Percentiles rank a stretch among this genome's conserved stretches.
Evolutionary conservation across 768 basidiomycete species (phyloP).

Genomic region (Strobilomyces dryophilus): DNA sequence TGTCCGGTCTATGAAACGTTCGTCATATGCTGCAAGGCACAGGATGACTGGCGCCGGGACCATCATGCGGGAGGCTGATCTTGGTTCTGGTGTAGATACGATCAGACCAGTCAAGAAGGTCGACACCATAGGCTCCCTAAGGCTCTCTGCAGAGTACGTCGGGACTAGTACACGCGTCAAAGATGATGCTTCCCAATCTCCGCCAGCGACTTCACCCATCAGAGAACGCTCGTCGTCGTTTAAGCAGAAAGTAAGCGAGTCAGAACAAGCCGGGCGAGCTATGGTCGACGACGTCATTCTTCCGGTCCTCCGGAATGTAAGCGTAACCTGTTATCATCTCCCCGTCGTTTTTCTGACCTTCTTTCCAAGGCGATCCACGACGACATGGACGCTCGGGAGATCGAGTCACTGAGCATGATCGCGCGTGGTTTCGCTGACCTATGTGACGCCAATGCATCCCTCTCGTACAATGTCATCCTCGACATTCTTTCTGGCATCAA

Average conservation of each 20-base stretch:
- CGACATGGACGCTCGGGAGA: slow-evolving; percentile 85
- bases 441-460: slow-evolving; percentile 73
- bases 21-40: slow-evolving; percentile 76
- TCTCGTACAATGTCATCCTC: slow-evolving; percentile 84
- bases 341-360: not conserved
- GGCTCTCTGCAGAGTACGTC: slow-evolving; percentile 76
- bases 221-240: slow-evolving; percentile 36
- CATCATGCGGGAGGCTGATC: slow-evolving; percentile 71
- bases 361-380: slow-evolving; percentile 59
- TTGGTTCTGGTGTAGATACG: slow-evolving; percentile 86
- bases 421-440: slow-evolving; percentile 87
- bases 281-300: slow-evolving; percentile 84
- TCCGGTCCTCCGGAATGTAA: slow-evolving; percentile 71
- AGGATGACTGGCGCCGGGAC: slow-evolving; percentile 63
- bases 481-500: slow-evolving; percentile 90
- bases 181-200: slow-evolving; percentile 43
- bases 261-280: slow-evolving; percentile 56
- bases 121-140: slow-evolving; percentile 71
- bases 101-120: slow-evolving; percentile 93
- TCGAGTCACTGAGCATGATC: slow-evolving; percentile 87
- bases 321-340: slow-evolving; percentile 16
- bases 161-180: slow-evolving; percentile 59
- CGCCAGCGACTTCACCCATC: slow-evolving; percentile 44
- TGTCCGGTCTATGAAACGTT: slow-evolving; percentile 56
- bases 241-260: slow-evolving; percentile 51